Evolutionary conservation across 225 moss, liverwort and hornwort genomes (phyloP), one percentile per base, ranked within the genome.

Genomic region (Physcomitrellopsis africana): DNA sequence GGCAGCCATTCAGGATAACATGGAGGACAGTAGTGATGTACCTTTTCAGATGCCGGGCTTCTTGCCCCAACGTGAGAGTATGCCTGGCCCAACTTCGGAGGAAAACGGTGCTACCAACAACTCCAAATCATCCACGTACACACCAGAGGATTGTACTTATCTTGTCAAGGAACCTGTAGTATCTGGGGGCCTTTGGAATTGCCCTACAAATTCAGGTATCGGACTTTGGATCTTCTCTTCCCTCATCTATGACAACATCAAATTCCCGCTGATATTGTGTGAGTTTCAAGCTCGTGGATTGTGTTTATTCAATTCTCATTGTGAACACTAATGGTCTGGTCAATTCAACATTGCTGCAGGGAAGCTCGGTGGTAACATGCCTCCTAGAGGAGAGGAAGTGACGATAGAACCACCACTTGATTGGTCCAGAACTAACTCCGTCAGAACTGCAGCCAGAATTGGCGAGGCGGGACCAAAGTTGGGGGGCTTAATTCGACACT

Each of bases 401-500:
- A 46, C 18, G 8, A 59, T 9, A n/a, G 69, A 57, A 26, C 55
- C 42, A 43, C 32, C 37, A 32, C 46, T 53, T 20, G 63, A 55
- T 18, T 56, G 70, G 56, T 76, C 68, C 16, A 76, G 66, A 45
- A 68, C 32, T 37, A 37, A 44, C 9, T 23, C 48, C 17, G 9
- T 16, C 14, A 37, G 32, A 37, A 3, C 22, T 59, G 19, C 20
- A 51, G 32, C 12, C 1, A 70, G 65, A 75, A 20, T 53, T 19
- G 49, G 51, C 4, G 81, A 66, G 26, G 78, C 81, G 3, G 76
- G 76, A 11, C 68, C 80, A 8, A 77, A 77, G 69, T 59, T 77
- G 32, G 32, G 32, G 32, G 85, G 82, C 43, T 74, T 89, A 73
- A 79, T 82, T 42, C 79, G 89, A 19, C 86, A 86, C 58, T 68